Percentiles rank a stretch among this genome's conserved stretches.
Evolutionary conservation across 1,284 basidiomycete species (phyloP).

Genomic region (Ceratobasidium sp.): DNA sequence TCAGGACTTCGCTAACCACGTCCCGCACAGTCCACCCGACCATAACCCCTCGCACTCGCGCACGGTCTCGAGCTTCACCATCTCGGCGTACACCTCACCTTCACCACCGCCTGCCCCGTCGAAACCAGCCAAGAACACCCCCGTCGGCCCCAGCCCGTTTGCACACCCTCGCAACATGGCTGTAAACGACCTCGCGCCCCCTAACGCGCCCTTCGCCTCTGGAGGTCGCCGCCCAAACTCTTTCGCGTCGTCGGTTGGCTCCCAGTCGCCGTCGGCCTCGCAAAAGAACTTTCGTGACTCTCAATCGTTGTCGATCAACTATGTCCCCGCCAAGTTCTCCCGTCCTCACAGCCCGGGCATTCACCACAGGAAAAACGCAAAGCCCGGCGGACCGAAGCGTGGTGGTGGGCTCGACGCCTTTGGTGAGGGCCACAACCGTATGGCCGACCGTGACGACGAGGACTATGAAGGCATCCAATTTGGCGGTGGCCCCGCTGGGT

Average conservation of each 20-base stretch:
- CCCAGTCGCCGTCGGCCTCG: conserved; percentile 43
- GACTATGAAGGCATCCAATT: conserved; percentile 67
- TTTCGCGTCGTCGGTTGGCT: conserved; percentile 35
- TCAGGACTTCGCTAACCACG: conserved; percentile 8
- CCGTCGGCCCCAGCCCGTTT: conserved; percentile 7
- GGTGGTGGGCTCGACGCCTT: conserved; percentile 76
- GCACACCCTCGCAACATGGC: conserved; percentile 30
- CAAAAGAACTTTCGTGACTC: conserved; percentile 46
- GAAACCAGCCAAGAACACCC: conserved; percentile 6
- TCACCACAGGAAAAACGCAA: conserved; percentile 56
- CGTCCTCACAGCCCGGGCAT: conserved; percentile 61
- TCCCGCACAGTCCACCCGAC: neutral
- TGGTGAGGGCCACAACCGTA: conserved; percentile 64
- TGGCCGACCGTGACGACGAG: conserved; percentile 69
- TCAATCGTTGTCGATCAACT: conserved; percentile 68
- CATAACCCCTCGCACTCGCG: too few species aligned
- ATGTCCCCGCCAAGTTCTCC: conserved; percentile 75
- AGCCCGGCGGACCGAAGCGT: conserved; percentile 58
- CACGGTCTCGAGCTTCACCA: conserved; percentile 24
- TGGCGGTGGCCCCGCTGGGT: conserved; percentile 50
- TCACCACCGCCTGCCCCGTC: conserved; percentile 30
- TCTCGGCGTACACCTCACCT: conserved; percentile 37
- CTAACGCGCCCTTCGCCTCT: conserved; percentile 43
- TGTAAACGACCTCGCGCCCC: conserved; percentile 42
- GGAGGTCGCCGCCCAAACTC: conserved; percentile 25